Percentiles rank a stretch among this genome's conserved stretches.
These are phyloP conservation scores for Solanum bulbocastanum DNA, from an alignment of 257 asterid species.

Conservation along the genomic window DNA sequence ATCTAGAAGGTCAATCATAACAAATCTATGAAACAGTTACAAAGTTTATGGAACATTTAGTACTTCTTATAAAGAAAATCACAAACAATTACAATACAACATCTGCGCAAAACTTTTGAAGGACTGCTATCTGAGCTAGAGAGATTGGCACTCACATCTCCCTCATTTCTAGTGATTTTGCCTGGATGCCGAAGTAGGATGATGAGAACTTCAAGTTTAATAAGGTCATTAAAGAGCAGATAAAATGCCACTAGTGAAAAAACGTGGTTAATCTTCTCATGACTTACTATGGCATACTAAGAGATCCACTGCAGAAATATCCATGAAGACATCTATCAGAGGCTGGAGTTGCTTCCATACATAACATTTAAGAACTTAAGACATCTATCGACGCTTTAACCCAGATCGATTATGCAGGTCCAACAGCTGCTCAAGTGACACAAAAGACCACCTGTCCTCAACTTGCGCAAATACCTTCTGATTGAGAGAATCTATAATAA, in stretches of 20 bases:
- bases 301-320: background rate
- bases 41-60: background rate
- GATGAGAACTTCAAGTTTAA: background rate
- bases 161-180: background rate
- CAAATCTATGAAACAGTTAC: too few species aligned
- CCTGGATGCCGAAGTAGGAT: background rate
- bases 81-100: background rate
- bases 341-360: background rate
- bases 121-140: background rate
- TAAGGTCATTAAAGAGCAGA: background rate
- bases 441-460: constrained; percentile 49
- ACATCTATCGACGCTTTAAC: constrained; percentile 28
- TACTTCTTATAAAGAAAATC: background rate
- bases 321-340: background rate
- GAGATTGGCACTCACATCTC: background rate
- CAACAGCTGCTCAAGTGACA: constrained; percentile 33
- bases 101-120: background rate
- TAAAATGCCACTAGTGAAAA: background rate
- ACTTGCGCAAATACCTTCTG: constrained; percentile 55
- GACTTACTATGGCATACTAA: background rate
- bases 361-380: background rate
- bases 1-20: too few species aligned
- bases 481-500: constrained; percentile 60
- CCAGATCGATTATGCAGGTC: constrained; percentile 55
- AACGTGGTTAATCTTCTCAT: background rate